phyloP scores from a whole-genome alignment of 805 yeast species.

The Wickerhamomyces sydowiorum region DNA sequence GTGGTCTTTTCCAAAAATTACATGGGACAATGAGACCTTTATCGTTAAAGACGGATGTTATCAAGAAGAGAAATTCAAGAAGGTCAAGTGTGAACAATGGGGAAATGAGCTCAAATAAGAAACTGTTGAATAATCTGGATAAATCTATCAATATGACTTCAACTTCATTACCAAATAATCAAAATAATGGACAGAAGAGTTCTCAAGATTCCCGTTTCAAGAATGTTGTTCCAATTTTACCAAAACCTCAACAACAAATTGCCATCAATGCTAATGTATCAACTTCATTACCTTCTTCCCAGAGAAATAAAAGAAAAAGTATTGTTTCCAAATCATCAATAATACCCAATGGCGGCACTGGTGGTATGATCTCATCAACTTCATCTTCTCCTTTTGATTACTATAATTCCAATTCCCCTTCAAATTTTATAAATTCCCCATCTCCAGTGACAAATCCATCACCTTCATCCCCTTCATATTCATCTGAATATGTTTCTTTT shows the following conservation, averaged over 20 bases:
- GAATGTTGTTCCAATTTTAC: slow-evolving; percentile 23
- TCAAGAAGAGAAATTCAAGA: slow-evolving; percentile 60
- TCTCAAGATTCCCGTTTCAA: slow-evolving; percentile 11
- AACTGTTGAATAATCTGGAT: slow-evolving; percentile 14
- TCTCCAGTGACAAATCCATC: not conserved
- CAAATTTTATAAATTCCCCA: not conserved
- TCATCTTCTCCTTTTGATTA: not conserved
- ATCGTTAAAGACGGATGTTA: slow-evolving; percentile 84
- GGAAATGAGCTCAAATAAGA: slow-evolving; percentile 8
- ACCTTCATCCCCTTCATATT: not conserved
- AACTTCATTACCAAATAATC: slow-evolving; percentile 15
- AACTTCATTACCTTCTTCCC: not conserved
- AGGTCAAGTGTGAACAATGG: slow-evolving; percentile 14
- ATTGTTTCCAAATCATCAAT: not conserved
- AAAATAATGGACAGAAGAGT: slow-evolving; percentile 4
- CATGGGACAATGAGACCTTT: slow-evolving; percentile 93
- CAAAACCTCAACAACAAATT: slow-evolving; percentile 16
- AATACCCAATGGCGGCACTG: not conserved
- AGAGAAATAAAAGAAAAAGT: not conserved
- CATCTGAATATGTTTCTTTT: not conserved
- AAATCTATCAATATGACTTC: slow-evolving; percentile 18
- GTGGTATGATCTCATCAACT: not conserved
- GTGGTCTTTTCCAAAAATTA: slow-evolving; percentile 84
- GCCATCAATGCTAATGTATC: not conserved
- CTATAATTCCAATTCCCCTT: not conserved